phyloP scores from a whole-genome alignment of 306 rosid species.

The Lathyrus aphaca region DNA sequence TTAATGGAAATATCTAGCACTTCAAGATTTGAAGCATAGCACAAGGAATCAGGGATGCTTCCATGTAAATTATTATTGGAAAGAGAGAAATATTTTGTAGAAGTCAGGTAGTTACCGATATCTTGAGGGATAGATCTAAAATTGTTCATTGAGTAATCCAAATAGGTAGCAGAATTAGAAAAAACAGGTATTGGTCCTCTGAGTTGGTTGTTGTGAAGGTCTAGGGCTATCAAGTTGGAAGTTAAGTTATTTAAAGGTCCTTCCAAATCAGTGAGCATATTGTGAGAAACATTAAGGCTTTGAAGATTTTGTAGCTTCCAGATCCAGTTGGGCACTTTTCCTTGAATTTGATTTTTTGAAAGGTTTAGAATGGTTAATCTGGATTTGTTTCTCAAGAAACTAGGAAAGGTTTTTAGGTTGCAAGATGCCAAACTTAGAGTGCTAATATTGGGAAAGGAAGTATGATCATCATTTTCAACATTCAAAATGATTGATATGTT shows the following conservation, averaged over 20 bases:
- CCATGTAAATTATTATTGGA: not conserved
- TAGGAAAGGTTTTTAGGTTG: constrained; percentile 39
- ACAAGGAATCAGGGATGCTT: not conserved
- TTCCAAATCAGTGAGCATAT: not conserved
- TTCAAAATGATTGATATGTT: constrained; percentile 21
- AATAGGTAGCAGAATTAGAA: too few species aligned
- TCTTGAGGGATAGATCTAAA: too few species aligned
- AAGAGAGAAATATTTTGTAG: not conserved
- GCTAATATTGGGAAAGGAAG: not conserved
- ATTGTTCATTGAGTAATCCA: too few species aligned
- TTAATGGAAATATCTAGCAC: not conserved
- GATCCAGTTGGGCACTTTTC: constrained; percentile 32
- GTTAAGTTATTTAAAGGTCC: not conserved
- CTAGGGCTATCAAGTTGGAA: too few species aligned
- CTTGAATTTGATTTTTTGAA: too few species aligned
- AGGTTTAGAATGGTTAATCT: not conserved
- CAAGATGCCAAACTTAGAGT: constrained; percentile 42
- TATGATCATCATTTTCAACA: accelerated
- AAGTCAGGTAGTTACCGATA: too few species aligned
- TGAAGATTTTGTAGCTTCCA: constrained; percentile 36
- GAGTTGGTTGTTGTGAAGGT: too few species aligned
- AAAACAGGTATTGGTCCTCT: too few species aligned
- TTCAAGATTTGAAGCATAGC: not conserved
- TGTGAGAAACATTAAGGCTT: not conserved
- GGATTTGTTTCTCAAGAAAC: constrained; percentile 43